Evolutionary conservation across 371 early-diverging fungal species (phyloP), one percentile per base, ranked within the genome.

Genomic region (Zychaea mexicana): DNA sequence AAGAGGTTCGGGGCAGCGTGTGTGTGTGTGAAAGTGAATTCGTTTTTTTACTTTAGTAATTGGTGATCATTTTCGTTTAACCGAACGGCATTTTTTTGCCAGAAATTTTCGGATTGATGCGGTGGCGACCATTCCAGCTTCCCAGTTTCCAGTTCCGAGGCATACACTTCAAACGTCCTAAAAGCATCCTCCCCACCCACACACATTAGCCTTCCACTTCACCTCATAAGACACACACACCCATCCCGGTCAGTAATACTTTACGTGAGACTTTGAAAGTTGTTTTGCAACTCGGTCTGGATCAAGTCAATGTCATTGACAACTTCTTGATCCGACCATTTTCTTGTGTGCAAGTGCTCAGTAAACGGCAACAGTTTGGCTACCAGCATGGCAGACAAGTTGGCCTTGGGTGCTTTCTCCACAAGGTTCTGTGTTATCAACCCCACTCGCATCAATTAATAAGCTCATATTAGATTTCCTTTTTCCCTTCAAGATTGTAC

Each of bases 101-200:
- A 98, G 77, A 98, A 98, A 57, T 78, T 83, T 57, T 96, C 97
- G 13, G 92, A 92, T 52, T 85, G 70, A 73, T 98, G 98, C 19
- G 94, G 88, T 19, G 97, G 97, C 17, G 92, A 89, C 98, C 97
- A 97, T 64, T 93, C 92, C 38, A 98, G 80, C 68, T 88, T 89
- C 9, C 95, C 96, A 6, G 91, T 87, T 66, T 82, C 79, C 15
- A 98, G 74, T 76, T 98, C 97, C 36, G 93, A 86, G 27, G 85
- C 82, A 74, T 97, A 98, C 62, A 93, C 95, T 74, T 96, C 98
- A 79, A 92, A 98, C 5, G 97, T 95, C 55, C 91, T 92, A 67
- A 7, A 58, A 17, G 30, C n/a, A n/a, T n/a, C n/a, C n/a, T 32
- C 31, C 33, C 21, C 22, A 31, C 47, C 2, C 13, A 32, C 19